phyloP scores from a whole-genome alignment of 108 stramenopile genomes.

The Cafeteria roenbergensis region DNA sequence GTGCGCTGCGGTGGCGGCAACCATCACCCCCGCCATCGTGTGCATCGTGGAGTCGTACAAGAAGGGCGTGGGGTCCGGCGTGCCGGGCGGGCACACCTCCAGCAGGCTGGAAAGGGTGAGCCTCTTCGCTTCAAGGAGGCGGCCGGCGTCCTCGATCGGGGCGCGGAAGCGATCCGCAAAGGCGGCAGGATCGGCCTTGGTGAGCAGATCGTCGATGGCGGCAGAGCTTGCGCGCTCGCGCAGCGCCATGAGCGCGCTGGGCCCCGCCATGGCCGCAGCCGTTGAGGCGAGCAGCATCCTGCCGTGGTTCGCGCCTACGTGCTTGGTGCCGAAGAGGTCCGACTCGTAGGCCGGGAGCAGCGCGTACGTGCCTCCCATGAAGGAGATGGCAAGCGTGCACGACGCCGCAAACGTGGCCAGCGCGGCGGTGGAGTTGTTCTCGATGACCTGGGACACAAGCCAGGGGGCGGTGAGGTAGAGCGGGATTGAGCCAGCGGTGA shows the following conservation, averaged over 20 bases:
- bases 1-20: too few species aligned
- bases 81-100: slow-evolving; percentile 48
- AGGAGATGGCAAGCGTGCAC: slow-evolving; percentile 50
- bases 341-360: slow-evolving; percentile 64
- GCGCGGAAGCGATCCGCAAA: slow-evolving; percentile 52
- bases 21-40: slow-evolving; percentile 56
- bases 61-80: slow-evolving; percentile 61
- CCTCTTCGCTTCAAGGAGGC: slow-evolving; percentile 54
- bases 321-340: slow-evolving; percentile 62
- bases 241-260: slow-evolving; percentile 51
- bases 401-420: slow-evolving; percentile 49
- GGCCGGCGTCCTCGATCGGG: slow-evolving; percentile 38
- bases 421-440: slow-evolving; percentile 21
- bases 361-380: slow-evolving; percentile 60
- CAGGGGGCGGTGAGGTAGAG: slow-evolving; percentile 28
- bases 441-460: neutral
- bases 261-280: slow-evolving; percentile 48
- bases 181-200: slow-evolving; percentile 33
- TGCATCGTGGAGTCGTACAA: slow-evolving; percentile 63
- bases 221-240: slow-evolving; percentile 38
- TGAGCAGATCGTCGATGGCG: slow-evolving; percentile 54
- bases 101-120: slow-evolving; percentile 57
- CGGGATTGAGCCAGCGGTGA: slow-evolving; percentile 53
- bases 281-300: slow-evolving; percentile 54
- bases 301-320: slow-evolving; percentile 63